Base-by-base conservation (phyloP, 148 eudicot genomes). In the Rhododendron simsii region DNA sequence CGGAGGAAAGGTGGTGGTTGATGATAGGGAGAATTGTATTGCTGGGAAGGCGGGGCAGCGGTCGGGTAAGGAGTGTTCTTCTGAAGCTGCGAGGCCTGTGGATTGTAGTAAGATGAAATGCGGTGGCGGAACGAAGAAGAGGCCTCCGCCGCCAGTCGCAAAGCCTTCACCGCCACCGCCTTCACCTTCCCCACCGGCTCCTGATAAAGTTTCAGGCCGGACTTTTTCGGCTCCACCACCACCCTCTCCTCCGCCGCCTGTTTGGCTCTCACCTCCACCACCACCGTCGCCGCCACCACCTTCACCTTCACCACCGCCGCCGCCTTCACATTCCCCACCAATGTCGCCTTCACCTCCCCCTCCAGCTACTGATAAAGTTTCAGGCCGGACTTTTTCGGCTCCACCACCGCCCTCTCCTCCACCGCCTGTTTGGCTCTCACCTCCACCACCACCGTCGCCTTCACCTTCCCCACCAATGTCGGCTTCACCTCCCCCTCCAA, bases 11-110 rank as follows among this genome's bases (percentile, higher is more conserved):
- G 80, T 26, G 57, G 91, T 84, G n/a, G 73, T 57, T 0, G 87
- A 92, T 48, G 95, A 91, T 7, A 51, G 80, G 7, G 16, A 88
- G 76, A 96, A 96, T 53, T 96, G 99, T 82, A 92, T 96, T 83
- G 53, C 91, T 0, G 90, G 90, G 3, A 92, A 88, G 89, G 50
- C 35, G 0, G 81, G 85, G 35, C 98, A 94, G 77, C 83, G 98
- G 48, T 91, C 98, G 0, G 81, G 76, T 0, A 13, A 37, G 59
- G 94, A 90, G 78, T 96, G 99, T 47, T 81, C 94, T 15, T 92
- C 95, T 1, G 87, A 88, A 0, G 84, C 57, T 26, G 97, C 98
- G 11, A 84, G 82, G 8, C 91, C 95, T 0, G 91, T 92, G 69
- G 93, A 95, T 88, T 95, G 98, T 71, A 80, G 87, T 18, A 88